These are phyloP conservation scores for Ganoderma leucocontextum DNA, from an alignment of 1,284 basidiomycete genomes.

Conservation along the genomic window DNA sequence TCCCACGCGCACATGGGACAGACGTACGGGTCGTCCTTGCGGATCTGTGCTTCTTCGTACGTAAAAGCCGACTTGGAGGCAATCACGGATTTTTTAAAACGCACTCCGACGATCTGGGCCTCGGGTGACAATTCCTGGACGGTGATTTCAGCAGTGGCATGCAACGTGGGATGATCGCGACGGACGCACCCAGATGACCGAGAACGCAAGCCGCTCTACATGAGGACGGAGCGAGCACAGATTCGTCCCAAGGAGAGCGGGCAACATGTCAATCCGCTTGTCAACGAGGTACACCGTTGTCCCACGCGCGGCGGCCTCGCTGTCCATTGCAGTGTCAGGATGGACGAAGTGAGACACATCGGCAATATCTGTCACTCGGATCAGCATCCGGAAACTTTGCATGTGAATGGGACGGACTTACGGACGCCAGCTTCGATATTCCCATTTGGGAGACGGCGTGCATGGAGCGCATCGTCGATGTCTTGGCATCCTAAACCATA, in stretches of 20 bases:
- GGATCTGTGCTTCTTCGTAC: constrained; percentile 94
- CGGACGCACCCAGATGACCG: constrained; percentile 89
- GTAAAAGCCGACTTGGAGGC: constrained; percentile 97
- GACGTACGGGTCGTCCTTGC: constrained; percentile 90
- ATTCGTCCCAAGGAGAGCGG: constrained; percentile 93
- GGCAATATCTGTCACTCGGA: constrained; percentile 81
- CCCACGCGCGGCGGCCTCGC: constrained; percentile 93
- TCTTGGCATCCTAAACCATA: constrained; percentile 85
- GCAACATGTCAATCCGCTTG: constrained; percentile 99
- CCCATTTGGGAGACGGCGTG: constrained; percentile 87
- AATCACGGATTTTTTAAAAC: constrained; percentile 97
- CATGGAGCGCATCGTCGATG: constrained; percentile 99
- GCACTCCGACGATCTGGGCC: constrained; percentile 90
- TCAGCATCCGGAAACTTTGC: constrained; percentile 11
- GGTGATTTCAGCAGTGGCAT: constrained; percentile 14
- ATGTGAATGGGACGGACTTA: constrained; percentile 56
- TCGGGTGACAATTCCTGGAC: constrained; percentile 83
- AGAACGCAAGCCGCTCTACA: constrained; percentile 96
- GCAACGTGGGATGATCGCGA: constrained; percentile 14
- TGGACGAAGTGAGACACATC: constrained; percentile 98
- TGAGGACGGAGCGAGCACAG: constrained; percentile 93
- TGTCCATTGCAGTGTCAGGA: constrained; percentile 96
- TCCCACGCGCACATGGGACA: constrained; percentile 7
- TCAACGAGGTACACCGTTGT: constrained; percentile 99
- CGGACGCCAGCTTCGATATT: constrained; percentile 98